Evolutionary conservation across 1,284 basidiomycete genomes (phyloP).

Genomic region (Pisolithus thermaeus): DNA sequence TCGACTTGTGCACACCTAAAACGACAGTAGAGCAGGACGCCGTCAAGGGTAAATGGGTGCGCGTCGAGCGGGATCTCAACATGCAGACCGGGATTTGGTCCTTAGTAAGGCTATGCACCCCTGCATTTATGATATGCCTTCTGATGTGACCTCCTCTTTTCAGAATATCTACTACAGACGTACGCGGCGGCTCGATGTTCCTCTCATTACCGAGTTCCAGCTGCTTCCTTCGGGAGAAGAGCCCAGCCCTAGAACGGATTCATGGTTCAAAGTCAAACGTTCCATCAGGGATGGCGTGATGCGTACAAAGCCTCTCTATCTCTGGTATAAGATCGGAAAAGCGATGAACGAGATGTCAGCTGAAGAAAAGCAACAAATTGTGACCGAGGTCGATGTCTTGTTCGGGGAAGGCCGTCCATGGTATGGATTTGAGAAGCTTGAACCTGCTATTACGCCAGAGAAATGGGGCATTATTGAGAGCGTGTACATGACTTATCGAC

Average conservation of each 20-base stretch:
- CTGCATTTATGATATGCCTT: neutral
- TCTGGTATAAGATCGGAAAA: conserved; percentile 75
- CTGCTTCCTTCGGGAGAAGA: conserved; percentile 48
- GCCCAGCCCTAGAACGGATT: conserved; percentile 36
- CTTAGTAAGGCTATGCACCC: conserved; percentile 35
- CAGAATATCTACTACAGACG: conserved; percentile 81
- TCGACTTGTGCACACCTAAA: conserved; percentile 59
- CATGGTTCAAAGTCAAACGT: conserved; percentile 54
- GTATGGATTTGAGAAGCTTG: conserved; percentile 76
- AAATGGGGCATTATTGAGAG: conserved; percentile 38
- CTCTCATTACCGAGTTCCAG: conserved; percentile 58
- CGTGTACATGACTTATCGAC: conserved; percentile 55
- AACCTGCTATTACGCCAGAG: conserved; percentile 47
- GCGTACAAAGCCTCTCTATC: conserved; percentile 44
- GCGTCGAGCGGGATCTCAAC: conserved; percentile 75
- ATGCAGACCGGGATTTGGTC: conserved; percentile 56
- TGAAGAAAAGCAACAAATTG: conserved; percentile 54
- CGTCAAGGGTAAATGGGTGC: conserved; percentile 83
- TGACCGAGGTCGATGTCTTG: conserved; percentile 85
- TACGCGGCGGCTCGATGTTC: conserved; percentile 72
- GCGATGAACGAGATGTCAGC: conserved; percentile 51
- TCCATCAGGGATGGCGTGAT: conserved; percentile 55
- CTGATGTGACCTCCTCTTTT: conserved; percentile 9
- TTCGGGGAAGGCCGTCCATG: conserved; percentile 78
- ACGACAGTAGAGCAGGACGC: conserved; percentile 71